Base-by-base conservation (phyloP, 2,329 filamentous ascomycete genomes). In the Fusarium haematococcum region DNA sequence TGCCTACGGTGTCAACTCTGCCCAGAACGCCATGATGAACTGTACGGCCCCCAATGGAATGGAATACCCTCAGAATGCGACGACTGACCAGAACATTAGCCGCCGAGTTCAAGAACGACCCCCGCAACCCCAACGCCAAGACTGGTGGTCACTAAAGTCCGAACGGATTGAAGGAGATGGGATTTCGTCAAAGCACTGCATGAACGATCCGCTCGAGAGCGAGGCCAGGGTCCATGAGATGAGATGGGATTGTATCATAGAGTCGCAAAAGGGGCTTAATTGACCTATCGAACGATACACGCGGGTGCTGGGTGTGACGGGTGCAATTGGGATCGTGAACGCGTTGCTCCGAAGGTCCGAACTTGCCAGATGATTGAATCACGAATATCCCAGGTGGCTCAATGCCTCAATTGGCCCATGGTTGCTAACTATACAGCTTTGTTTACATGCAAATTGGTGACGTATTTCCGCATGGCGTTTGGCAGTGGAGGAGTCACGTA, bases 61-160 rank as follows among this genome's bases (percentile, higher is more conserved):
- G 2, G 13, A 65, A 30, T n/a, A 3, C 25, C 27, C 58, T 9
- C 16, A 13, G 33, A 64, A 59, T 37, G 25, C 41, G 72, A 71
- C 79, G 71, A 71, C 80, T 82, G 69, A 82, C 76, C 56, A 69
- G 69, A 54, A 30, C 48, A 14, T 58, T 79, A 98, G 96, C 91
- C 88, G 94, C 94, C 80, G 95, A 98, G 88, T 98, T 91, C 91
- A 97, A 95, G 92, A 97, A 98, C 89, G 96, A 98, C 87, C 95
- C 95, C 78, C 92, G 95, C 85, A 98, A 98, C 91, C 92, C 91
- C 77, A 87, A 88, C 79, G 85, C 84, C 78, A 89, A 87, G 84
- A 77, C 82, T 66, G 82, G 81, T 56, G 81, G 80, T 65, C 87
- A 89, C 82, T 89, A 88, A 88, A 82, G 65, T 62, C 62, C 41